A percentile compares a stretch with the other conserved stretches of the same genome.
phyloP scores from a whole-genome alignment of 2,329 filamentous ascomycete genomes.

The Cladophialophora psammophila region DNA sequence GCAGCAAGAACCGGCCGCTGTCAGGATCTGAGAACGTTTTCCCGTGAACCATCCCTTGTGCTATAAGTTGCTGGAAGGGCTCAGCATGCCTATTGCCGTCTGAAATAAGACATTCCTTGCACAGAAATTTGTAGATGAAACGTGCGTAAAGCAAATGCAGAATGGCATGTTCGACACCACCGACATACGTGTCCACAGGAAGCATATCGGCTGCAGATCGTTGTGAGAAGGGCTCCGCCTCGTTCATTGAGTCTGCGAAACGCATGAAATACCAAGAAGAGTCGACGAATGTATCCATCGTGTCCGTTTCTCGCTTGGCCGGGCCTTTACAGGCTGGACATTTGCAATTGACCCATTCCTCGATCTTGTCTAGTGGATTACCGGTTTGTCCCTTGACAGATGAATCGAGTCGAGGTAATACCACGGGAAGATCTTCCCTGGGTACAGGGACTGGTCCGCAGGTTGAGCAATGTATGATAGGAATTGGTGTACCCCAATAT shows the following conservation, averaged over 20 bases:
- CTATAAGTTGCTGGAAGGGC: slow-evolving; percentile 82
- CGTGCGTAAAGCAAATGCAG: slow-evolving; percentile 87
- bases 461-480: slow-evolving; percentile 78
- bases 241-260: slow-evolving; percentile 75
- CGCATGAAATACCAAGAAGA: slow-evolving; percentile 93
- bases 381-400: slow-evolving; percentile 73
- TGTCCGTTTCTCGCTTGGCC: slow-evolving; percentile 86
- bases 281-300: slow-evolving; percentile 96
- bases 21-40: slow-evolving; percentile 79
- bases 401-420: slow-evolving; percentile 72
- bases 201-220: slow-evolving; percentile 63
- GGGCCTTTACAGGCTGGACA: slow-evolving; percentile 74
- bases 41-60: slow-evolving; percentile 93
- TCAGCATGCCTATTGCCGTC: slow-evolving; percentile 62
- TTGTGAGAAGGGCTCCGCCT: slow-evolving; percentile 67
- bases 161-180: slow-evolving; percentile 89
- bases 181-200: slow-evolving; percentile 87
- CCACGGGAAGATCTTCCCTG: slow-evolving; percentile 75
- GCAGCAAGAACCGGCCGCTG: slow-evolving; percentile 78
- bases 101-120: slow-evolving; percentile 55
- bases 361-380: slow-evolving; percentile 75
- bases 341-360: slow-evolving; percentile 75
- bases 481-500: slow-evolving; percentile 91
- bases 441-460: slow-evolving; percentile 85
- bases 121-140: slow-evolving; percentile 88